Base-by-base conservation (phyloP, 2,329 filamentous ascomycete species). In the Penicillium glabrum region DNA sequence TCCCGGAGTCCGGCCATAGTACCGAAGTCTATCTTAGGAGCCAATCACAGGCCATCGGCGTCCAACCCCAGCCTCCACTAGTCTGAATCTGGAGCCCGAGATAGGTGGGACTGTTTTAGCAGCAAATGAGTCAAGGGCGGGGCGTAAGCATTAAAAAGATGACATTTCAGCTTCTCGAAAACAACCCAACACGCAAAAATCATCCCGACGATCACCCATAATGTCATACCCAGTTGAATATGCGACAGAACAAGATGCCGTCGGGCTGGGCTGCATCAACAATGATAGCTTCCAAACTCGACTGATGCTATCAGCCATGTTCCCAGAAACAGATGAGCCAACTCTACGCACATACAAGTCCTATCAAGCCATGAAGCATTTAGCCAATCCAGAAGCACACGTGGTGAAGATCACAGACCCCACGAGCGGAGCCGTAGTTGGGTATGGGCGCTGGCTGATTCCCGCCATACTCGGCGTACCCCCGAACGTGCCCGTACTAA, bases 381-480 rank as follows among this genome's bases (percentile, higher is more conserved):
- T 84, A 1, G 50, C 61, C 1, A 69, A 79, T n/a, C 70, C 76
- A 0, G 56, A 69, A 27, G 71, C 72, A 3, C 72, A 76, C 24
- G 70, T 79, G 23, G 60, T 81, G 5, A 76, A 79, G 27, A 66
- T 80, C 8, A 70, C 71, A 5, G 76, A 79, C 48, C 39, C 70
- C 0, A 49, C 59, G n/a, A 53, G 62, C n/a, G 51, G 64, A 47
- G 61, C 65, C 1, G 56, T 81, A 2, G 64, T 82, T 24, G 79
- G 77, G 1, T 82, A 80, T 54, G 75, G 77, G 5, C 81, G 83
- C 62, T 85, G 82, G 83, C 61, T 69, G 8, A 63, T 71, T 3
- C 74, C 74, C 0, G 68, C 54, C 3, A 50, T 62, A 5, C 60
- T 63, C 1, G 61, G 60, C 6, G 66, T 63, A 46, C 65, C 67